phyloP scores from a whole-genome alignment of 192 early-diverging fungal genomes.

The Entomortierella chlamydospora region DNA sequence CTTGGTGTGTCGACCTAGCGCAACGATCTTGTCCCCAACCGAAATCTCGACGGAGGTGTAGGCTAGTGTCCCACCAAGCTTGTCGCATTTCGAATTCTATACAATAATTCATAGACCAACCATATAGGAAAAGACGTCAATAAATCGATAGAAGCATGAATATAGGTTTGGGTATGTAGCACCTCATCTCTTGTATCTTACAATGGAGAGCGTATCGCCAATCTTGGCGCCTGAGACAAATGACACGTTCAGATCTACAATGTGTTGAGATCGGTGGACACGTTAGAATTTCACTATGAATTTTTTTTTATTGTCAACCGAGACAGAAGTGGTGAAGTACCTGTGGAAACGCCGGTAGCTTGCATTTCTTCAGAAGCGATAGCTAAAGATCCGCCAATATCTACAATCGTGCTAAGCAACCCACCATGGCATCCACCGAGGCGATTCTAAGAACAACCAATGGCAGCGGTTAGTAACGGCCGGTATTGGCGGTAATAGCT shows the following conservation, averaged over 20 bases:
- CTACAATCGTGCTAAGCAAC: constrained; percentile 61
- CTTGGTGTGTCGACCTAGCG: constrained; percentile 67
- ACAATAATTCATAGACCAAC: too few relatives aligned
- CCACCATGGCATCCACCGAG: constrained; percentile 63
- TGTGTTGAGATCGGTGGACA: not conserved
- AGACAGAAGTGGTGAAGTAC: too few relatives aligned
- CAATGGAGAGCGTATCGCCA: constrained; percentile 58
- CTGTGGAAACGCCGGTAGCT: constrained; percentile 67
- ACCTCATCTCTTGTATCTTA: constrained; percentile 6
- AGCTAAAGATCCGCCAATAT: constrained; percentile 67
- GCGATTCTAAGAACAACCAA: constrained; percentile 55
- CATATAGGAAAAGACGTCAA: too few relatives aligned
- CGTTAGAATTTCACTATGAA: too few relatives aligned
- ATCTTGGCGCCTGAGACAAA: constrained; percentile 62
- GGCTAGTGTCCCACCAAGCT: constrained; percentile 65
- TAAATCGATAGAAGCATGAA: too few relatives aligned
- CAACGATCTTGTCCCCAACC: constrained; percentile 57
- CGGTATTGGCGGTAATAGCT: too few relatives aligned
- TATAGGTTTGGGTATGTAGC: too few relatives aligned
- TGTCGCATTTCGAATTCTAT: constrained; percentile 63
- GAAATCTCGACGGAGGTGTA: constrained; percentile 60
- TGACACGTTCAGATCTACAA: constrained; percentile 62
- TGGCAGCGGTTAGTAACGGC: too few relatives aligned
- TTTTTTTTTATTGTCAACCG: too few relatives aligned
- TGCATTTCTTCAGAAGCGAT: constrained; percentile 61